Conservation (phyloP, 2,329 filamentous ascomycete genomes). For the Monosporascus cannonballus region DNA sequence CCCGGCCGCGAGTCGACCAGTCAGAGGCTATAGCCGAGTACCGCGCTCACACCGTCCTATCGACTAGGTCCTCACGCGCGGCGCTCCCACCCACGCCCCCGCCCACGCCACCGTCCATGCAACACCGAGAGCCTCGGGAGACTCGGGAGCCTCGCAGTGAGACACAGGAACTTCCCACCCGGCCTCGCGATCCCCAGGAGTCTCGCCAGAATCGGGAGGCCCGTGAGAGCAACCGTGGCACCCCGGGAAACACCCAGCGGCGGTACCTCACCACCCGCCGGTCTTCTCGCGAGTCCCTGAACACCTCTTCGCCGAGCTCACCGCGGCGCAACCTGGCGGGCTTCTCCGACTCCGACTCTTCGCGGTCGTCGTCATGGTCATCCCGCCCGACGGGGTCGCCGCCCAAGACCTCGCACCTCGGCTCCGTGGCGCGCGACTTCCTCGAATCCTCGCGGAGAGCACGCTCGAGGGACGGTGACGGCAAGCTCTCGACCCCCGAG, state of each 20-base stretch:
- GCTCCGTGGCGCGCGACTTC: not conserved
- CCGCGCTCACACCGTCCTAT: not conserved
- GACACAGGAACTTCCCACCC: no score
- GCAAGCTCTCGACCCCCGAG: constrained; percentile 3
- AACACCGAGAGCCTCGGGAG: not conserved
- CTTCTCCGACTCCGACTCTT: not conserved
- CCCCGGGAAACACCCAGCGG: no score
- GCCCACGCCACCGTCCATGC: not conserved
- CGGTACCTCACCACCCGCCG: no score
- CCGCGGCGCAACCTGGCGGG: not conserved
- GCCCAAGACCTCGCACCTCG: not conserved
- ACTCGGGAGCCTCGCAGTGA: not conserved
- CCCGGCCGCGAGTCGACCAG: not conserved
- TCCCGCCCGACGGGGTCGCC: not conserved
- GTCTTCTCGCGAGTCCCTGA: no score
- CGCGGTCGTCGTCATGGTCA: not conserved
- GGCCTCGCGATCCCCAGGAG: no score
- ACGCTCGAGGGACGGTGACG: not conserved
- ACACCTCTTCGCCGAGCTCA: no score
- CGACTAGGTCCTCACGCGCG: no score
- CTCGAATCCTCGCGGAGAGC: not conserved
- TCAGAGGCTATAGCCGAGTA: not conserved
- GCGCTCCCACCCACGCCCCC: not conserved
- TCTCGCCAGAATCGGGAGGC: not conserved
- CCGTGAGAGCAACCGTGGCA: not conserved